Conservation (phyloP, 306 rosid genomes). For the Cucurbita ficifolia region DNA sequence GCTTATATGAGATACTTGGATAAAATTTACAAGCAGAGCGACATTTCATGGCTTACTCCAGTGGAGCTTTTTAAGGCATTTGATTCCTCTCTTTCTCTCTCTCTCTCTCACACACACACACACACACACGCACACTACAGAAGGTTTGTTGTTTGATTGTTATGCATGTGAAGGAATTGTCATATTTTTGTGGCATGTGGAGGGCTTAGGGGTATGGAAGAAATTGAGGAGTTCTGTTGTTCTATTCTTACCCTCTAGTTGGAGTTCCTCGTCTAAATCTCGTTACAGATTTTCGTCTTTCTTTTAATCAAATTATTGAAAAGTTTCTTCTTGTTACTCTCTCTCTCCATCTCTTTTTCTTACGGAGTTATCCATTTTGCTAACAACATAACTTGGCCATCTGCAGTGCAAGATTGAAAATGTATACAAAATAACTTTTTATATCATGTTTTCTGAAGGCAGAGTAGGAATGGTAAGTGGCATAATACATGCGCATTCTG, state of each 20-base stretch:
- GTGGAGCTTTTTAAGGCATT: slow-evolving; percentile 84
- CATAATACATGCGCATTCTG: background rate
- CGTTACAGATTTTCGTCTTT: no score
- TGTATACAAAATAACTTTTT: no score
- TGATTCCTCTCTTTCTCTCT: background rate
- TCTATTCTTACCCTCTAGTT: no score
- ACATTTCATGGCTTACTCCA: slow-evolving; percentile 83
- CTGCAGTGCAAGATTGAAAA: no score
- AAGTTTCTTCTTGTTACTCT: no score
- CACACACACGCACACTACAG: background rate
- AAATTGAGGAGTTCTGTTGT: no score
- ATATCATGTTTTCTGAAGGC: background rate
- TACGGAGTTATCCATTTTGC: no score
- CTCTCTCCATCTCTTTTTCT: no score
- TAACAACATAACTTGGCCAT: no score
- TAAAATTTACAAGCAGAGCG: slow-evolving; percentile 63
- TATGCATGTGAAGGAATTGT: background rate
- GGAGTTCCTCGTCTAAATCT: no score
- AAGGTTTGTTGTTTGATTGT: background rate
- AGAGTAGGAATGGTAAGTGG: background rate
- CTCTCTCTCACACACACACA: slow-evolving; percentile 1
- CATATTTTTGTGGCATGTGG: background rate
- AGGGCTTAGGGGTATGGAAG: no score
- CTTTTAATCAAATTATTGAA: no score
- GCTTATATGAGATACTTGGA: slow-evolving; percentile 75